Base-by-base conservation (phyloP, 139 green algal genomes). In the Tetradesmus obliquus region DNA sequence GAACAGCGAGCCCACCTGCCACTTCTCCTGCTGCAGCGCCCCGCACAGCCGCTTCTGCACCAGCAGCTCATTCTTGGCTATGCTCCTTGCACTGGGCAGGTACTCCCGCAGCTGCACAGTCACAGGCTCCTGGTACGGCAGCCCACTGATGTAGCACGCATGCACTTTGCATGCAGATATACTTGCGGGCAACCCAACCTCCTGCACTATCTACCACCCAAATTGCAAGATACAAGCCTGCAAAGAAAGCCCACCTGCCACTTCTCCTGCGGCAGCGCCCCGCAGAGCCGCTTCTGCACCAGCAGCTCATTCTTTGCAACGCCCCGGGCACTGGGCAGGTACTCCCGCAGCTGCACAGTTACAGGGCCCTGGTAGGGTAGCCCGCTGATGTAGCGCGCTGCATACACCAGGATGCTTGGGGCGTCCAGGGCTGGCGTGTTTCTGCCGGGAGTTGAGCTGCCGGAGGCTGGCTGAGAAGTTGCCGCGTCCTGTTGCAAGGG, bases 61-160 rank as follows among this genome's bases (percentile, higher is more conserved):
- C 66, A 90, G 76, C 71, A 89, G 54, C 84, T 92, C 90, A 72
- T 90, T 92, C 19, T 66, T 22, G 10, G 86, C 86, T 5, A 90
- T 51, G 15, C 80, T 6, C 51, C 80, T 13, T 4, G n/a, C 71
- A 24, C 76, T 62, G 54, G 76, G 22, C 24, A 86, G 24, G 55
- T 92, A 92, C 90, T 92, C 90, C 9, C 79, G 24, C 15, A 92
- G 71, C 89, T 86, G 66, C 22, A 92, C 69, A 12, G 83, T 84
- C 6, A 81, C 82, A 19, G 89, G 89, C n/a, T 71, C 82, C 66
- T 88, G 82, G 66, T 84, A 88, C 1, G 57, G 57, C 6, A 66
- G 57, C 57, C 57, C 72, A 12, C 22, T 81, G 20, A 24, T 51
- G 72, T 24, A 24, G 72, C 22, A 12, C 8, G 20, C 72, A 81